Evolutionary conservation across 805 yeast species (phyloP), one percentile per base, ranked within the genome.

Genomic region (Nakazawaea pomicola): DNA sequence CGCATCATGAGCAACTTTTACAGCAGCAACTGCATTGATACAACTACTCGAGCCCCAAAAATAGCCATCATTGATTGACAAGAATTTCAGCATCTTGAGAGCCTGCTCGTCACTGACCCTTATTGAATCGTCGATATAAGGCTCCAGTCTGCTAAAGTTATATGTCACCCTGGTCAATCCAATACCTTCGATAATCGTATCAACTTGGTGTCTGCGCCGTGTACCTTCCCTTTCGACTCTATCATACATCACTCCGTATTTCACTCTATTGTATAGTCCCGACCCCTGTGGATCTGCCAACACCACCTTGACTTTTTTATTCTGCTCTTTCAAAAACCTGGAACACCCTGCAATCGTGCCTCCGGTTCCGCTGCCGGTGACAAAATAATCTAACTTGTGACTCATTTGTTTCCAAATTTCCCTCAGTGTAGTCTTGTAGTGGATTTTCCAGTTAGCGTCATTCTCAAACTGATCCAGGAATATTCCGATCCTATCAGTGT

Each of bases 391-490:
- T 7, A 91, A 53, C 1, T 64, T 48, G 11, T 80, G 79, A 8
- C 72, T 65, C 66, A 82, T 70, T 56, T 93, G 98, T 16, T 60
- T 47, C 68, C 74, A 83, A n/a, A 91, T 86, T 55, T 91, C 99
- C 1, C 98, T 97, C 0, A 95, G 98, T 0, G 99, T 91, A 1
- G 89, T 74, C 12, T 59, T 58, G 60, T 78, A 89, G 58, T 91
- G 99, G 3, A 80, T 72, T 46, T 72, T 67, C 97, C 98, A 91
- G 56, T 91, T 91, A 46, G 78, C 78, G 47, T 84, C 95, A 57
- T 87, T 93, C 56, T 93, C 99, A 61, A 93, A 91, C 58, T 91
- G 99, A 60, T 91, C 90, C 1, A 96, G 97, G 65, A 91, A 93
- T 0, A 91, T 68, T 4, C 95, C 98, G 21, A 62, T 66, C 6